Evolutionary conservation across 345 rosid genomes (phyloP).

Genomic region (Acer saccharum): DNA sequence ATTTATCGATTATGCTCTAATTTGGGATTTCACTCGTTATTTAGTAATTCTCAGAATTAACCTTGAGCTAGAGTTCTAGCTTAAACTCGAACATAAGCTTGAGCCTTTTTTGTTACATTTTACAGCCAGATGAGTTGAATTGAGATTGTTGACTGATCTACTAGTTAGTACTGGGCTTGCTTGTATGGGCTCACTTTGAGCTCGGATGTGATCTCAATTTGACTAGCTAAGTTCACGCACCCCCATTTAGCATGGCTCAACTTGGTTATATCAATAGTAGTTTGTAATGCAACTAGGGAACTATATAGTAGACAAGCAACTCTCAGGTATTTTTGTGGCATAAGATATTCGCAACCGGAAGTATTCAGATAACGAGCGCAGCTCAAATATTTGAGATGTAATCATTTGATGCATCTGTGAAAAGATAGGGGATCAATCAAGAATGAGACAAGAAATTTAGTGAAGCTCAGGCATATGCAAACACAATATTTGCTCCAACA

Average conservation of each 20-base stretch:
- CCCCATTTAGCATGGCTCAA: not conserved
- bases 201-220: not conserved
- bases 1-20: not conserved
- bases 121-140: not conserved
- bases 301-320: not conserved
- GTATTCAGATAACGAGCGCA: not conserved
- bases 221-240: not conserved
- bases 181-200: not conserved
- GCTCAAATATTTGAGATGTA: not conserved
- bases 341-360: not conserved
- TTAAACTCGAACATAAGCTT: not conserved
- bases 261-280: too few species aligned
- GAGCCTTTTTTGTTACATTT: not conserved
- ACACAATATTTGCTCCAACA: not conserved
- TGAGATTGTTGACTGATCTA: not conserved
- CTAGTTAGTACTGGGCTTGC: not conserved
- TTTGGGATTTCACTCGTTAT: not conserved
- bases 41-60: not conserved
- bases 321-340: not conserved
- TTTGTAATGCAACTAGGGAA: not conserved
- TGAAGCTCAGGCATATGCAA: not conserved
- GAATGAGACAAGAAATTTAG: not conserved
- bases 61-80: conserved; percentile 3
- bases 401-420: not conserved
- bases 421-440: not conserved